Evolutionary conservation across 2,329 filamentous ascomycete genomes (phyloP).

Genomic region (Juglanconis oblonga): DNA sequence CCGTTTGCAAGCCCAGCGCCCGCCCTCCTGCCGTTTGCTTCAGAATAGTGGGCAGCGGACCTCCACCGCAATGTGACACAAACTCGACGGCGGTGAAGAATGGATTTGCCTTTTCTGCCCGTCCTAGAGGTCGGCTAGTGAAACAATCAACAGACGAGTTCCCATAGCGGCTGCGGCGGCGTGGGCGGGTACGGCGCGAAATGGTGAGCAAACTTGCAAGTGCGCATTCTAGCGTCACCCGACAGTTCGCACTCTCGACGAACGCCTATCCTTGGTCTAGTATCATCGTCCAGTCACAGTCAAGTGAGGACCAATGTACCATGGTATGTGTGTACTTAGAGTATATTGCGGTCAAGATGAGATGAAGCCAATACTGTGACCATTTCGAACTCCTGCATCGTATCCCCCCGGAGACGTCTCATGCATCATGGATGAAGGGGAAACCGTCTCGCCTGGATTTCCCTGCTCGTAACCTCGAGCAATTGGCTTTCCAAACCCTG

Average conservation of each 20-base stretch:
- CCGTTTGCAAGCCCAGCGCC: not conserved
- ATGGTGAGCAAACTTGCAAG: too few species aligned
- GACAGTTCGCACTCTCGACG: too few species aligned
- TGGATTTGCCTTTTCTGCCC: not conserved
- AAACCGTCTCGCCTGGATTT: not conserved
- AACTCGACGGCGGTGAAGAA: not conserved
- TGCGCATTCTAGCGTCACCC: too few species aligned
- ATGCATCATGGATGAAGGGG: not conserved
- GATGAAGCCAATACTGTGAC: too few species aligned
- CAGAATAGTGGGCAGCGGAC: not conserved
- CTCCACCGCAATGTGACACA: not conserved
- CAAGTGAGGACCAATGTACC: too few species aligned
- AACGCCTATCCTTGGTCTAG: too few species aligned
- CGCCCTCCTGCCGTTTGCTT: not conserved
- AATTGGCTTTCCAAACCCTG: not conserved
- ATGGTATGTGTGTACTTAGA: too few species aligned
- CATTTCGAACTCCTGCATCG: too few species aligned
- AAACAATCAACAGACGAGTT: too few species aligned
- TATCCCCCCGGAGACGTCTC: not conserved
- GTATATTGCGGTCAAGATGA: not conserved
- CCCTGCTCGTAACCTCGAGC: slow-evolving; percentile 10
- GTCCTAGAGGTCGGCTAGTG: not conserved
- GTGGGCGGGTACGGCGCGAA: not conserved
- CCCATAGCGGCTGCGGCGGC: not conserved
- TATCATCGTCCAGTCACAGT: too few species aligned